These are phyloP conservation scores for Mycosphaerella sp. DNA, from an alignment of 2,329 filamentous ascomycete genomes.

Conservation along the genomic window DNA sequence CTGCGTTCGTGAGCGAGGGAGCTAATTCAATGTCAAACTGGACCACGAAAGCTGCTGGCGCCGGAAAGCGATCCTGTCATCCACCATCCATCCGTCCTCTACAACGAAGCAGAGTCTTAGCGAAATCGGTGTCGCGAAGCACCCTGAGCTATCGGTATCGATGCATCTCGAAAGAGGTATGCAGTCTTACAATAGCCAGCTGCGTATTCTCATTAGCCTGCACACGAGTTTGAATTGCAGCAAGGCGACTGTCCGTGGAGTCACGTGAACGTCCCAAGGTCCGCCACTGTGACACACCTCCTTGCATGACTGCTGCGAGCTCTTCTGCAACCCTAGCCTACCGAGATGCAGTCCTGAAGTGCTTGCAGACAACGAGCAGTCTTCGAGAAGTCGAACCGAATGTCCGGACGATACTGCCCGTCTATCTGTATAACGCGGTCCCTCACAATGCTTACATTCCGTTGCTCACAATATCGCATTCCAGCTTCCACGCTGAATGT, in stretches of 20 bases:
- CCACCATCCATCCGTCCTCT: too few species aligned
- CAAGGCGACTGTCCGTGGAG: not conserved
- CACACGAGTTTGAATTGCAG: not conserved
- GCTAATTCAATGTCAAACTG: too few species aligned
- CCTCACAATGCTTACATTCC: slow-evolving; percentile 29
- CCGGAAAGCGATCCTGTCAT: too few species aligned
- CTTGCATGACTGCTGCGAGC: slow-evolving; percentile 25
- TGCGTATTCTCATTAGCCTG: not conserved
- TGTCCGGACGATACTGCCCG: slow-evolving; percentile 10
- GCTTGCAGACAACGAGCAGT: slow-evolving; percentile 12
- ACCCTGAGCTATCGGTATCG: too few species aligned
- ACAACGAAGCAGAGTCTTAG: too few species aligned
- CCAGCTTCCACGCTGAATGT: slow-evolving; percentile 22
- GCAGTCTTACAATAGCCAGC: not conserved
- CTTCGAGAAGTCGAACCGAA: slow-evolving; percentile 11
- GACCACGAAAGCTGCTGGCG: too few species aligned
- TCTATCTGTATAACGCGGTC: slow-evolving; percentile 12
- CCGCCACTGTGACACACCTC: slow-evolving; percentile 7
- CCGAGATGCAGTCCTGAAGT: slow-evolving; percentile 17
- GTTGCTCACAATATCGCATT: slow-evolving; percentile 23
- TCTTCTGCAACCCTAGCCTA: slow-evolving; percentile 21
- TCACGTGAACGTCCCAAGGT: not conserved
- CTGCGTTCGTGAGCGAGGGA: too few species aligned
- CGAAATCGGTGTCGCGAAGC: too few species aligned
- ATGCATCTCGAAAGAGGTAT: too few species aligned